These are phyloP conservation scores for Heracleum sosnowskyi DNA, from an alignment of 129 eudicot species.

Conservation along the genomic window DNA sequence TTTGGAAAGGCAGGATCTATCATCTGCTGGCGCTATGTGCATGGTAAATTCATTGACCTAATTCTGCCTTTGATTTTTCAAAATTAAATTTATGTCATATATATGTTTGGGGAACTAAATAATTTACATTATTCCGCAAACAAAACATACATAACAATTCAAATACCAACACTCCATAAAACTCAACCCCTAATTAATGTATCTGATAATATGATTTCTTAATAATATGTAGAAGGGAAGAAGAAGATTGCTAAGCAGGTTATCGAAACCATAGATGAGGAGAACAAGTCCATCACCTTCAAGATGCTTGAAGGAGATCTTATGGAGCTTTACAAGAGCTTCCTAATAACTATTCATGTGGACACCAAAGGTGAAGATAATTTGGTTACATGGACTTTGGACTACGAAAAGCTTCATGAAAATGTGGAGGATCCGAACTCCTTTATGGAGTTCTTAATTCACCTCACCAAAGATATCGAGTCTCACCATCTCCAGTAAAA, in stretches of 20 bases:
- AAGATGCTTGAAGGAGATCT: slow-evolving; percentile 12
- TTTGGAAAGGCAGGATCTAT: slow-evolving; percentile 30
- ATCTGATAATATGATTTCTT: too few relatives aligned
- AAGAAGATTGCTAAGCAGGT: neutral
- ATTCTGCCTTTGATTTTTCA: neutral
- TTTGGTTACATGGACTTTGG: slow-evolving; percentile 9
- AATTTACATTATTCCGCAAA: too few relatives aligned
- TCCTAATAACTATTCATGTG: slow-evolving; percentile 2
- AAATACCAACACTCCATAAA: too few relatives aligned
- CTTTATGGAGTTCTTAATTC: neutral
- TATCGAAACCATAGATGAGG: neutral
- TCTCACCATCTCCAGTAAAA: neutral
- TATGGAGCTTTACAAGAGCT: neutral
- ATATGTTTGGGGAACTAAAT: too few relatives aligned
- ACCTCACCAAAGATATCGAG: slow-evolving; percentile 6
- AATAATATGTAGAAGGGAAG: slow-evolving; percentile 1
- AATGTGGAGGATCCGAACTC: slow-evolving; percentile 4
- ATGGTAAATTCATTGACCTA: slow-evolving; percentile 11
- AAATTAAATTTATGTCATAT: too few relatives aligned
- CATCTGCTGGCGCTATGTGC: slow-evolving; percentile 30
- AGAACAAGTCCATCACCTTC: slow-evolving; percentile 4
- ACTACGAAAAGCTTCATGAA: slow-evolving; percentile 1
- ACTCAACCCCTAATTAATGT: too few relatives aligned
- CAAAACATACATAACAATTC: too few relatives aligned
- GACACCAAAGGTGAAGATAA: slow-evolving; percentile 7